phyloP scores from a whole-genome alignment of 495 filamentous ascomycete species.

The Darksidea phi region DNA sequence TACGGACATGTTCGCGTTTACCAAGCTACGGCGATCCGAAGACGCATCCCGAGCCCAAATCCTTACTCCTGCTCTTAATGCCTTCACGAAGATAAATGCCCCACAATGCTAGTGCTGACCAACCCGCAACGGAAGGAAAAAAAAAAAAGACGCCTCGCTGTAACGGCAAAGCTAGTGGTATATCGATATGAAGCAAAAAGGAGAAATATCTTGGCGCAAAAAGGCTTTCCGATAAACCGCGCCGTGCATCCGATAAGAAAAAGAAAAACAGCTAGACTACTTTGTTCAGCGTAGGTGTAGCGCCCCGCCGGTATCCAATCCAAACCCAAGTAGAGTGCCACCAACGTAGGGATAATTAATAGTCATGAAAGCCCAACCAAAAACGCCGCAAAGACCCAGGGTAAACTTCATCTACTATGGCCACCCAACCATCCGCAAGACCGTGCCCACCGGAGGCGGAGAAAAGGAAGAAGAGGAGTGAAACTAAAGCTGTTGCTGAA shows the following conservation, averaged over 20 bases:
- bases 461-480: not conserved
- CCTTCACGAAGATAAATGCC: not conserved
- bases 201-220: no score
- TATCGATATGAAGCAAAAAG: no score
- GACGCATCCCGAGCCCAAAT: no score
- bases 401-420: not conserved
- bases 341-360: not conserved
- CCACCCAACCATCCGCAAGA: not conserved
- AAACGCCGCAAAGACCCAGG: not conserved
- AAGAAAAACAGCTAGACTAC: not conserved
- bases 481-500: not conserved
- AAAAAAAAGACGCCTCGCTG: no score
- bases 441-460: not conserved
- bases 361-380: not conserved
- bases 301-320: no score
- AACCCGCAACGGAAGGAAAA: no score
- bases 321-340: no score
- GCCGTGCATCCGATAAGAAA: slow-evolving; percentile 7
- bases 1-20: not conserved
- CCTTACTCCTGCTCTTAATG: no score
- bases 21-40: no score
- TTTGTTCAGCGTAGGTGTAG: no score
- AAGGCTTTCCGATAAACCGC: slow-evolving; percentile 8
- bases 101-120: not conserved
- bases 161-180: not conserved